Evolutionary conservation across 2,329 filamentous ascomycete genomes (phyloP).

Genomic region (Diatrype stigma): DNA sequence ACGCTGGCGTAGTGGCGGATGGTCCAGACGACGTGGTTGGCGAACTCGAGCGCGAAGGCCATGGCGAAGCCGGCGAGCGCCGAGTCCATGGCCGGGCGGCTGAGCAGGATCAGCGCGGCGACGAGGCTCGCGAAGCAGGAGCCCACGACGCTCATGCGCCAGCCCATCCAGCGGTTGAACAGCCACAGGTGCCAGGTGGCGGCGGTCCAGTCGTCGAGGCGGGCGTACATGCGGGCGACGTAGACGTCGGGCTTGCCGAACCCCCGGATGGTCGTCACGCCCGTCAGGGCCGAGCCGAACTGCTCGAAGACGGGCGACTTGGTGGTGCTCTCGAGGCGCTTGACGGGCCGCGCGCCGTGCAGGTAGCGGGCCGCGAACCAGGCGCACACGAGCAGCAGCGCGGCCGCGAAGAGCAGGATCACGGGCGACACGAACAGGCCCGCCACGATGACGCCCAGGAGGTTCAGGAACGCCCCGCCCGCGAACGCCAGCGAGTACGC

Average conservation of each 20-base stretch:
- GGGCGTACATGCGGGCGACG: conserved; percentile 63
- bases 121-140: conserved; percentile 64
- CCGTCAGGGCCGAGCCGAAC: conserved; percentile 68
- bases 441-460: conserved; percentile 64
- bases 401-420: conserved; percentile 57
- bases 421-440: conserved; percentile 63
- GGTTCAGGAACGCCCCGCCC: conserved; percentile 54
- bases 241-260: conserved; percentile 67
- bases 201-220: conserved; percentile 64
- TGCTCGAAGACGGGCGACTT: conserved; percentile 80
- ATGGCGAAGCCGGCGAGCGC: conserved; percentile 72
- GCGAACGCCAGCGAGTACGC: conserved; percentile 60
- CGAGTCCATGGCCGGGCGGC: conserved; percentile 59
- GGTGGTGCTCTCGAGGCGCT: conserved; percentile 70
- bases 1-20: conserved; percentile 65
- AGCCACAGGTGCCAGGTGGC: conserved; percentile 66
- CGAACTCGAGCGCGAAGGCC: conserved; percentile 69
- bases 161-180: conserved; percentile 73
- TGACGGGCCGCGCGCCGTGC: conserved; percentile 67
- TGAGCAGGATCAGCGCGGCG: conserved; percentile 58
- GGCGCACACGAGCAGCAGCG: conserved; percentile 55
- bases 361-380: conserved; percentile 61
- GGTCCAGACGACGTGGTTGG: conserved; percentile 56
- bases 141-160: conserved; percentile 67
- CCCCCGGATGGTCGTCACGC: conserved; percentile 71